Evolutionary conservation across 768 basidiomycete genomes (phyloP).

Genomic region (Auricularia cornea): DNA sequence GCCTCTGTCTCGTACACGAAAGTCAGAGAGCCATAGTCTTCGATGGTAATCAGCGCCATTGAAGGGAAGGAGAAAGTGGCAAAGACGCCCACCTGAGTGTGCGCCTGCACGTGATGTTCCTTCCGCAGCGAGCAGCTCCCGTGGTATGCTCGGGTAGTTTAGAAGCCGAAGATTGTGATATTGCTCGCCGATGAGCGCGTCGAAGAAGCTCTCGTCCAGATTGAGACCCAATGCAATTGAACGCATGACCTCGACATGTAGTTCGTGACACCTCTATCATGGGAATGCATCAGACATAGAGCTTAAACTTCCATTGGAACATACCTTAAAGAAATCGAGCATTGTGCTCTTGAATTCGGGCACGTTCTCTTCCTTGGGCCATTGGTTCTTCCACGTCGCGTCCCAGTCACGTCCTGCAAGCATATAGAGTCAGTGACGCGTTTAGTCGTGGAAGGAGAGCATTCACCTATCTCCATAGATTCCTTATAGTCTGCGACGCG

Average conservation of each 20-base stretch:
- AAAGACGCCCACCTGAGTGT: constrained; percentile 48
- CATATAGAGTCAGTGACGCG: background rate
- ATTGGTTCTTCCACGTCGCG: constrained; percentile 65
- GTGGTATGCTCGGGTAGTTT: constrained; percentile 71
- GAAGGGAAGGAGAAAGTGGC: constrained; percentile 12
- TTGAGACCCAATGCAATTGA: constrained; percentile 75
- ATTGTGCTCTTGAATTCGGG: constrained; percentile 66
- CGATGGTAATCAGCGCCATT: constrained; percentile 6
- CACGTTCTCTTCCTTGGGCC: constrained; percentile 57
- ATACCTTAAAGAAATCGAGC: constrained; percentile 65
- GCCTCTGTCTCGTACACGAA: constrained; percentile 40
- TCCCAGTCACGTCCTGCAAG: constrained; percentile 55
- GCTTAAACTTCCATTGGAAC: background rate
- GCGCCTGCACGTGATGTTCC: constrained; percentile 77
- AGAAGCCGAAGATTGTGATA: constrained; percentile 74
- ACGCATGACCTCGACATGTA: constrained; percentile 74
- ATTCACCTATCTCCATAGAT: constrained; percentile 71
- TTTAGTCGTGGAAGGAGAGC: background rate
- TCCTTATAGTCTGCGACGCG: constrained; percentile 55
- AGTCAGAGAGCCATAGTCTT: constrained; percentile 77
- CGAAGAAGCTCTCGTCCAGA: constrained; percentile 67
- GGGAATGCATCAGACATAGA: constrained; percentile 2
- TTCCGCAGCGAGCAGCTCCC: constrained; percentile 43
- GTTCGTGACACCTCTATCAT: constrained; percentile 57
- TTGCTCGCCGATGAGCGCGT: constrained; percentile 64